These are phyloP conservation scores for Proliferodiscus dingleyae DNA, from an alignment of 2,329 filamentous ascomycete genomes.

Conservation along the genomic window DNA sequence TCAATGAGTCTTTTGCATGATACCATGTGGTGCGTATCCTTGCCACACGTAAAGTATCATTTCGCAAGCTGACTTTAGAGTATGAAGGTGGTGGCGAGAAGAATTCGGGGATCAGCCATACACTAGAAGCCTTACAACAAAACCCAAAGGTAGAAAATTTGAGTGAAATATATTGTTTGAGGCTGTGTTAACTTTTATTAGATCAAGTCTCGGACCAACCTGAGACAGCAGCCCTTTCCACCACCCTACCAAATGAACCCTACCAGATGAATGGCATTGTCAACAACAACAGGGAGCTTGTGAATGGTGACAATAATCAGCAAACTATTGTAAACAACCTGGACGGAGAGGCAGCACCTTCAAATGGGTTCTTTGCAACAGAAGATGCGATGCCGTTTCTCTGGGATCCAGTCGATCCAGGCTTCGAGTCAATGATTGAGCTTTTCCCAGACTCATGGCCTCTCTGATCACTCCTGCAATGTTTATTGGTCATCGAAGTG, in stretches of 20 bases:
- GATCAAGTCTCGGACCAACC: conserved; percentile 3
- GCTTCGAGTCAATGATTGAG: conserved; percentile 13
- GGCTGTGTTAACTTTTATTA: too few species aligned
- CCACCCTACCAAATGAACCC: not conserved
- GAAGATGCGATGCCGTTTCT: conserved; percentile 9
- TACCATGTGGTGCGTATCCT: conserved; percentile 8
- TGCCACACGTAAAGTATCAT: not conserved
- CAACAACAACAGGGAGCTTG: not conserved
- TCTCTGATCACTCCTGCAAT: not conserved
- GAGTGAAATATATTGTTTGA: too few species aligned
- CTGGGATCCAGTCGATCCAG: conserved; percentile 10
- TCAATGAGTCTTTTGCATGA: conserved; percentile 14
- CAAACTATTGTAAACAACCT: not conserved
- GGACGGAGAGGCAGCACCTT: not conserved
- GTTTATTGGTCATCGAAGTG: too few species aligned
- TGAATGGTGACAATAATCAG: not conserved
- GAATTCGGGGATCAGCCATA: conserved; percentile 10
- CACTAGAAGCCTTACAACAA: conserved; percentile 1
- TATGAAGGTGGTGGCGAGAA: conserved; percentile 4
- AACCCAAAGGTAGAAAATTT: not conserved
- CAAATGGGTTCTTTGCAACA: conserved; percentile 5
- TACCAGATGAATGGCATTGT: not conserved
- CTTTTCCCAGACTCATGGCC: conserved; percentile 14
- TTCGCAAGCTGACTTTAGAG: not conserved
- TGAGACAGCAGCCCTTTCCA: not conserved